Evolutionary conservation across 345 rosid species (phyloP).

Genomic region (Dipteronia dyeriana): DNA sequence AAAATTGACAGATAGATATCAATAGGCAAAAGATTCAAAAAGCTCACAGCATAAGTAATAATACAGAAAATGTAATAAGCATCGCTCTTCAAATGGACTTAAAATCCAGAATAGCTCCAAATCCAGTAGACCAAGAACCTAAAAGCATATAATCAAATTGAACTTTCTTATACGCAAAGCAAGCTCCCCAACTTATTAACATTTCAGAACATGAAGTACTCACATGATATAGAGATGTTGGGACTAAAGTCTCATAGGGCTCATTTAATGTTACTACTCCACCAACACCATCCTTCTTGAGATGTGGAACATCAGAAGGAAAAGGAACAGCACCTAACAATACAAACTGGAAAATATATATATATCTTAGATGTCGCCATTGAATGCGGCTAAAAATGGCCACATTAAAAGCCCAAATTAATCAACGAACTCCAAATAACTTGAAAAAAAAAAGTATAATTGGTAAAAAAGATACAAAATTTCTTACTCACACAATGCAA

Average conservation of each 20-base stretch:
- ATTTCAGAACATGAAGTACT: slow-evolving; percentile 13
- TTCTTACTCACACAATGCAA: background rate
- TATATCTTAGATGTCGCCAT: slow-evolving; percentile 10
- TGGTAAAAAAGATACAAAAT: background rate
- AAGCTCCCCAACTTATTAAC: background rate
- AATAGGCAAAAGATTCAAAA: background rate
- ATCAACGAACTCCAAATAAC: background rate
- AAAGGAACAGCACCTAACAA: slow-evolving; percentile 86
- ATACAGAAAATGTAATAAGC: background rate
- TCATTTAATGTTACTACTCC: slow-evolving; percentile 82
- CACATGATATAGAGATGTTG: slow-evolving; percentile 73
- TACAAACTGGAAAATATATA: slow-evolving; percentile 47
- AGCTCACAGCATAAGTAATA: background rate
- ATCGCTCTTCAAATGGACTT: background rate
- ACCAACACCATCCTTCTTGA: slow-evolving; percentile 68
- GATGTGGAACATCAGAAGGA: slow-evolving; percentile 67
- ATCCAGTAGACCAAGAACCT: background rate
- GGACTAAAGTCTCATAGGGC: slow-evolving; percentile 86
- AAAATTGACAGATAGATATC: background rate
- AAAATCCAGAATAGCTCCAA: background rate
- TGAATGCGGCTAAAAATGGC: background rate
- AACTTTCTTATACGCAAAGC: background rate
- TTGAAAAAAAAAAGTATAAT: background rate
- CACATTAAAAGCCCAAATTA: background rate
- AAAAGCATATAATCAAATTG: background rate